Conservation (phyloP, 352 stramenopile species). For the Pythium plurisporium region DNA sequence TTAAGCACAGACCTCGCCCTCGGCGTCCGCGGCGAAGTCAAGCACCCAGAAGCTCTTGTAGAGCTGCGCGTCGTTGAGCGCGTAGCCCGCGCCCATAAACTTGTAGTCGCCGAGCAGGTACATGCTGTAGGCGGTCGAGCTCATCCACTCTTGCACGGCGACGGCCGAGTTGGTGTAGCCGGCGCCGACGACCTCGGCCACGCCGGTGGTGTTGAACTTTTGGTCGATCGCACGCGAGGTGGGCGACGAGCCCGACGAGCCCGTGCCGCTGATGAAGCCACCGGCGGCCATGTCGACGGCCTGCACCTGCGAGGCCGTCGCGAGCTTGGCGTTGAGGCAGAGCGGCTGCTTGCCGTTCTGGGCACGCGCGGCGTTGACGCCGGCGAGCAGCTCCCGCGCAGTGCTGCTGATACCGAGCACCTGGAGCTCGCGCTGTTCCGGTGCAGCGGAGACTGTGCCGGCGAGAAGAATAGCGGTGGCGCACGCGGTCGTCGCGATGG, state of each 20-base stretch:
- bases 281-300: conserved; percentile 22
- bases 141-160: conserved; percentile 26
- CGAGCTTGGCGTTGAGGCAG: conserved; percentile 26
- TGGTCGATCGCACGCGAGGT: conserved; percentile 21
- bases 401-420: background rate
- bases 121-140: conserved; percentile 6
- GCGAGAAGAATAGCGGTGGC: background rate
- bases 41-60: conserved; percentile 30
- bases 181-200: conserved; percentile 27
- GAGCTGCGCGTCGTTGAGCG: conserved; percentile 17
- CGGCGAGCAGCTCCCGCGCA: too few relatives aligned
- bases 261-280: conserved; percentile 18
- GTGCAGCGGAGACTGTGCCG: background rate
- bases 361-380: conserved; percentile 13
- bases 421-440: background rate
- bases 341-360: conserved; percentile 2
- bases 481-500: background rate
- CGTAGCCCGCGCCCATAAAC: conserved; percentile 28
- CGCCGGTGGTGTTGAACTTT: conserved; percentile 28
- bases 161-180: conserved; percentile 20
- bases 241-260: conserved; percentile 14
- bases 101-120: conserved; percentile 28
- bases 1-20: conserved; percentile 13
- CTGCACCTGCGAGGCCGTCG: conserved; percentile 21
- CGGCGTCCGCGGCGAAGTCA: conserved; percentile 20